These are phyloP conservation scores for Scenedesmus sp. DNA, from an alignment of 163 green algal genomes.

Conservation along the genomic window DNA sequence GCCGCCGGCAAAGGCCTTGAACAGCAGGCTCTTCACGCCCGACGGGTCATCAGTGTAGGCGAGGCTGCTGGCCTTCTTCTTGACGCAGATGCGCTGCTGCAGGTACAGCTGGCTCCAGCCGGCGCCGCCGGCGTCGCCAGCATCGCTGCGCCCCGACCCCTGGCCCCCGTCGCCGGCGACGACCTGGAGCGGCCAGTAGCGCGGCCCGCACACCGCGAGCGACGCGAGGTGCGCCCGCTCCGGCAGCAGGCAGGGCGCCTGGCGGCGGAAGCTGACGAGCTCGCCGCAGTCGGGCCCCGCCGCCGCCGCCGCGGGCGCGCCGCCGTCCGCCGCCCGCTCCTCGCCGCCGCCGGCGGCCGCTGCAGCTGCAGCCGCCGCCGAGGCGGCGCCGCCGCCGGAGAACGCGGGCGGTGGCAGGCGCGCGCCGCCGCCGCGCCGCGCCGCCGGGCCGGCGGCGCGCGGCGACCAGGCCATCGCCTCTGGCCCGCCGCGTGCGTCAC, in stretches of 20 bases:
- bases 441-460: neutral
- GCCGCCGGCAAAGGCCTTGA: constrained; percentile 57
- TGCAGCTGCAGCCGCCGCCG: constrained; percentile 8
- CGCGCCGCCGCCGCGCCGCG: neutral
- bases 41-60: constrained; percentile 80
- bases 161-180: constrained; percentile 1
- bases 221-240: constrained; percentile 58
- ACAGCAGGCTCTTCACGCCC: constrained; percentile 82
- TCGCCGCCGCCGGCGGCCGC: neutral
- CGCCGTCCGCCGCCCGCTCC: neutral
- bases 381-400: neutral
- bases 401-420: neutral
- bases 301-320: neutral
- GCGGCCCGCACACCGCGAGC: constrained; percentile 66
- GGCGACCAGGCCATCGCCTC: neutral
- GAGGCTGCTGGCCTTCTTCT: constrained; percentile 73
- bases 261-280: constrained; percentile 35
- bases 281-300: neutral
- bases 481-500: neutral
- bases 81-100: constrained; percentile 62
- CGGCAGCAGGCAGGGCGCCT: constrained; percentile 79
- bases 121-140: neutral
- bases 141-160: constrained; percentile 17
- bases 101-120: constrained; percentile 47
- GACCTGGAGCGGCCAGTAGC: constrained; percentile 77